Percentiles rank a stretch among this genome's conserved stretches.
Conservation (phyloP, 768 basidiomycete species). For the Boletus subparvulus region DNA sequence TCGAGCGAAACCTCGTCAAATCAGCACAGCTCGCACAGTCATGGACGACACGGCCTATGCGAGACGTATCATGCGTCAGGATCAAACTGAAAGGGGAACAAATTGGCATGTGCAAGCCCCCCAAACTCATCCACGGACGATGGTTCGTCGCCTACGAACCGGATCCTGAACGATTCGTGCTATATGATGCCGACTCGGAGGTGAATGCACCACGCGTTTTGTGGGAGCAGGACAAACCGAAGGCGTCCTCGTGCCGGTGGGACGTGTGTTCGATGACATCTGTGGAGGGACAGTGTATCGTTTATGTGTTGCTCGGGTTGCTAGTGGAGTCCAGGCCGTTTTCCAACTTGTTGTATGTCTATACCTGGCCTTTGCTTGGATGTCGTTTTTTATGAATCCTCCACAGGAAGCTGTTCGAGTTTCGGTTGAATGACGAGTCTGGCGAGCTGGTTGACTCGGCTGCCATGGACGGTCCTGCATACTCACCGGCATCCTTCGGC, state of each 20-base stretch:
- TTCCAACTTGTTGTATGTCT: not conserved
- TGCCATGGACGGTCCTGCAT: not conserved
- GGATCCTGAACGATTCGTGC: not conserved
- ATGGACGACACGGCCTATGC: constrained; percentile 3
- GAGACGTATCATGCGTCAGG: not conserved
- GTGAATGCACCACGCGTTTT: not conserved
- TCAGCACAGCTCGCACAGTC: not conserved
- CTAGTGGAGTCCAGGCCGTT: no score
- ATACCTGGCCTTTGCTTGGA: not conserved
- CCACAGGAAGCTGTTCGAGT: not conserved
- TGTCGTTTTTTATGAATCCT: not conserved
- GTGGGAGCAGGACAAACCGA: not conserved
- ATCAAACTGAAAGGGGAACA: not conserved
- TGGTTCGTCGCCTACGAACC: not conserved
- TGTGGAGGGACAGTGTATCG: not conserved
- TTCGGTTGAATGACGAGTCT: not conserved
- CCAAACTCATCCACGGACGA: constrained; percentile 1
- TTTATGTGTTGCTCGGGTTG: not conserved
- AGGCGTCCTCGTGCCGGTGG: not conserved
- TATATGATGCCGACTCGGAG: not conserved
- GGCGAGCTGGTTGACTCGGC: not conserved
- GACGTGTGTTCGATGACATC: not conserved
- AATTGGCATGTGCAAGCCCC: no score
- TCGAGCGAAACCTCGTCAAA: constrained; percentile 4
- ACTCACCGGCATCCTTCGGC: rapidly evolving